Base-by-base conservation (phyloP, 2,329 filamentous ascomycete genomes). In the Claviceps pazoutovae region DNA sequence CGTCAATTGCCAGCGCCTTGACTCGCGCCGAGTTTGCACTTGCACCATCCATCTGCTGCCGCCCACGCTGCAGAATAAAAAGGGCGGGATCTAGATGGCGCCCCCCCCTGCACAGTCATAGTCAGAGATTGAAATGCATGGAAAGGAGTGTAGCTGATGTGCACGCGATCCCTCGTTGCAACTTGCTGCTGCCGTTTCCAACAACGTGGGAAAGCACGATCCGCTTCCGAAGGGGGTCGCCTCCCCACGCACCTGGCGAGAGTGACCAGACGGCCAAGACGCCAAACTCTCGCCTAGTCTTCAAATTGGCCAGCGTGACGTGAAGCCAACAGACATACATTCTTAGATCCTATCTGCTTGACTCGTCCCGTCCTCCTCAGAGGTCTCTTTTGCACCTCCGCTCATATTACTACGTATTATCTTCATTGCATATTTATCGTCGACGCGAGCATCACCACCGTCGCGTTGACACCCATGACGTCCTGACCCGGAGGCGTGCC, bases 401-500 rank as follows among this genome's bases (percentile, higher is more conserved):
- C 34, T 34, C 46, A 48, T 36, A 51, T 42, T 14, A 44, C 6
- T 47, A 43, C 50, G 13, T 51, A 46, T 52, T 14, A 53, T 55
- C 46, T 39, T 46, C 51, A 55, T 48, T 49, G 34, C 50, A 55
- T 53, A 44, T 30, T 54, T 52, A 54, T 19, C 16, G 9, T 39
- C 23, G 36, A 8, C 34, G 38, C 30, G 43, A 37, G 48, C 39
- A 45, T 11, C 8, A 17, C 46, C 44, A 41, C 39, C 21, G 16
- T 13, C 9, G 17, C 44, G n/a, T 14, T 17, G 3, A 23, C 37
- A 16, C 57, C 50, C 53, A 61, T 65, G 63, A 56, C 30, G 55
- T 45, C 49, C 38, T 46, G 47, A 51, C 53, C 55, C 56, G 53
- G 65, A 69, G 68, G 66, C 66, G 57, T 58, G 51, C 51, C 53